Percentiles rank a stretch among this genome's conserved stretches.
phyloP scores from a whole-genome alignment of 352 stramenopile species.

The Phytophthora citrophthora region DNA sequence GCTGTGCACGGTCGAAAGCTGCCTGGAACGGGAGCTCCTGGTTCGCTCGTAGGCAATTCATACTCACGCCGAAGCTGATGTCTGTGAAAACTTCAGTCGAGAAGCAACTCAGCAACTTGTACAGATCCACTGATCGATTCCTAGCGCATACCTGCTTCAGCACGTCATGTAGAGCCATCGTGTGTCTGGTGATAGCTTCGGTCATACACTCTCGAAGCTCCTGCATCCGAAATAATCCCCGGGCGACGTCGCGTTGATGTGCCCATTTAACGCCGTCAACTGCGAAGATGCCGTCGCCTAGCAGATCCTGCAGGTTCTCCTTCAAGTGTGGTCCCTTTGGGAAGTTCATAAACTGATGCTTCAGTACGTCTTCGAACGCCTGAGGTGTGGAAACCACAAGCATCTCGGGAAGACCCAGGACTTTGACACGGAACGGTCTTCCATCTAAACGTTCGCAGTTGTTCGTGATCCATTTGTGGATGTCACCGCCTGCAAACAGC shows the following conservation, averaged over 20 bases:
- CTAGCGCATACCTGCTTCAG: slow-evolving; percentile 13
- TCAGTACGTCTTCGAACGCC: slow-evolving; percentile 55
- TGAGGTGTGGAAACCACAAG: slow-evolving; percentile 28
- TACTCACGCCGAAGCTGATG: slow-evolving; percentile 69
- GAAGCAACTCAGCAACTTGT: slow-evolving; percentile 59
- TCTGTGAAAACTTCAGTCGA: slow-evolving; percentile 73
- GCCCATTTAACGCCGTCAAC: slow-evolving; percentile 66
- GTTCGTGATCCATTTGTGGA: slow-evolving; percentile 26
- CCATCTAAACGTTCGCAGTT: slow-evolving; percentile 25
- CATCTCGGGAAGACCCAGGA: slow-evolving; percentile 37
- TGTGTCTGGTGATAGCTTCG: slow-evolving; percentile 34
- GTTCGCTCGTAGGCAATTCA: slow-evolving; percentile 41
- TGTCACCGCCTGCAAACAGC: slow-evolving; percentile 1
- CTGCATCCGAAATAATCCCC: slow-evolving; percentile 74
- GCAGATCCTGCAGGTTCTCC: slow-evolving; percentile 50
- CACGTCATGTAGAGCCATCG: slow-evolving; percentile 26
- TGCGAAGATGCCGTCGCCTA: slow-evolving; percentile 76
- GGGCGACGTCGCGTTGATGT: slow-evolving; percentile 78
- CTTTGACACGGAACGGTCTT: slow-evolving; percentile 46
- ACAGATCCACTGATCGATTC: slow-evolving; percentile 45
- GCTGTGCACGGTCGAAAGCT: slow-evolving; percentile 61
- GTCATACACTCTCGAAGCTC: slow-evolving; percentile 52
- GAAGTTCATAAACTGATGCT: slow-evolving; percentile 76
- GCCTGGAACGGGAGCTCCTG: slow-evolving; percentile 59
- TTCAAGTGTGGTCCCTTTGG: slow-evolving; percentile 50